Evolutionary conservation across 2,329 filamentous ascomycete genomes (phyloP).

Genomic region (Fusarium sp.): DNA sequence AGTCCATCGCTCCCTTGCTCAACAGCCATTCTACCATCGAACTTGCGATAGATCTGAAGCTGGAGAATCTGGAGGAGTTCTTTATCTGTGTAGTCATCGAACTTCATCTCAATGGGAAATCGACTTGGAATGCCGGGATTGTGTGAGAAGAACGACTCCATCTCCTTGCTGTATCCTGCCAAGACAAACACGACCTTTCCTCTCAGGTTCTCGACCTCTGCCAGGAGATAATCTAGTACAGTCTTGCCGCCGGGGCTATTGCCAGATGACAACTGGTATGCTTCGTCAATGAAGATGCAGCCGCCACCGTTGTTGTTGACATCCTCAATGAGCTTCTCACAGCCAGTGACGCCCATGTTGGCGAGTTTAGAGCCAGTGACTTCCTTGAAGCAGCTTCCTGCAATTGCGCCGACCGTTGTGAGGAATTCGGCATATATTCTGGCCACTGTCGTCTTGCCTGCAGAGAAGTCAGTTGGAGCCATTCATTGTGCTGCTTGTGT

Average conservation of each 20-base stretch:
- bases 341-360: conserved; percentile 67
- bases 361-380: conserved; percentile 75
- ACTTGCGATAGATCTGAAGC: conserved; percentile 64
- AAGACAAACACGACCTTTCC: conserved; percentile 78
- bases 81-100: conserved; percentile 73
- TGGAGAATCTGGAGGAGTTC: conserved; percentile 73
- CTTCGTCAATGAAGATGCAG: conserved; percentile 81
- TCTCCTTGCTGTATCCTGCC: conserved; percentile 77
- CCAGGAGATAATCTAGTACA: conserved; percentile 76
- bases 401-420: conserved; percentile 68
- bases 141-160: conserved; percentile 81
- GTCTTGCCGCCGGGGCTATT: conserved; percentile 66
- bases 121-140: conserved; percentile 78
- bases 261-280: conserved; percentile 75
- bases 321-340: conserved; percentile 59
- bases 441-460: conserved; percentile 78
- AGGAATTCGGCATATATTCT: conserved; percentile 76
- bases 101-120: conserved; percentile 73
- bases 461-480: background rate
- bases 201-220: conserved; percentile 76
- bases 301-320: conserved; percentile 71
- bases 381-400: conserved; percentile 70
- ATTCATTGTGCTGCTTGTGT: background rate
- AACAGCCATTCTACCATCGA: conserved; percentile 63
- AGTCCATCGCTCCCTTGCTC: conserved; percentile 69